phyloP scores from a whole-genome alignment of 768 basidiomycete species.

The Rhizopogon rudus region DNA sequence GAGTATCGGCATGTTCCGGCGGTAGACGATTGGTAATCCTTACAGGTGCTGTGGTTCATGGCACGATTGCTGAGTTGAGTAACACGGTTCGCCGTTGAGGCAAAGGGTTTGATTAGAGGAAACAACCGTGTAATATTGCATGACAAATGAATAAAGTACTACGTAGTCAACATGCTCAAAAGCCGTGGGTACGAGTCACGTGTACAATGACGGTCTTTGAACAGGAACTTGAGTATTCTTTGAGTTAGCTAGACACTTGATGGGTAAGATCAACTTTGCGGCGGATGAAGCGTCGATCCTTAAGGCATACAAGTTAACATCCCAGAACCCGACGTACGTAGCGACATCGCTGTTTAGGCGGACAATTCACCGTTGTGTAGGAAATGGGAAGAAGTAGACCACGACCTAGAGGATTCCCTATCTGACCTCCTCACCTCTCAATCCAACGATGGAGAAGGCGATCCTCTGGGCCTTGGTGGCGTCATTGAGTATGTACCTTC shows the following conservation, averaged over 20 bases:
- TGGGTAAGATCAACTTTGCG: constrained; percentile 63
- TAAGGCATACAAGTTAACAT: constrained; percentile 83
- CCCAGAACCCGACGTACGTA: constrained; percentile 68
- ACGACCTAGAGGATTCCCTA: constrained; percentile 74
- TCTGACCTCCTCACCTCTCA: constrained; percentile 62
- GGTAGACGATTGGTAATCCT: too few species aligned
- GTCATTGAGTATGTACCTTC: constrained; percentile 47
- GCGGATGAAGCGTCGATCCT: constrained; percentile 80
- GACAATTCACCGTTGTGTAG: constrained; percentile 29
- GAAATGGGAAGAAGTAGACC: constrained; percentile 87
- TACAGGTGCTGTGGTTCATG: too few species aligned
- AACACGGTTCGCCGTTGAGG: too few species aligned
- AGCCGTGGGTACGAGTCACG: too few species aligned
- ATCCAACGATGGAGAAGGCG: constrained; percentile 57
- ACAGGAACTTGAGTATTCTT: too few species aligned
- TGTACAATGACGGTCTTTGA: too few species aligned
- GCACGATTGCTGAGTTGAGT: too few species aligned
- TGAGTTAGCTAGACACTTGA: constrained; percentile 12
- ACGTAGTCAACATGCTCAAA: too few species aligned
- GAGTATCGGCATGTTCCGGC: too few species aligned
- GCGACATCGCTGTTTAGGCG: not conserved
- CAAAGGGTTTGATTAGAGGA: too few species aligned
- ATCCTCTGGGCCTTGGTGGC: constrained; percentile 75
- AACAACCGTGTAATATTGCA: too few species aligned
- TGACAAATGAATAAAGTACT: too few species aligned